Percentiles rank a stretch among this genome's conserved stretches.
These are phyloP conservation scores for Russula foetens DNA, from an alignment of 768 basidiomycete genomes.

Conservation along the genomic window DNA sequence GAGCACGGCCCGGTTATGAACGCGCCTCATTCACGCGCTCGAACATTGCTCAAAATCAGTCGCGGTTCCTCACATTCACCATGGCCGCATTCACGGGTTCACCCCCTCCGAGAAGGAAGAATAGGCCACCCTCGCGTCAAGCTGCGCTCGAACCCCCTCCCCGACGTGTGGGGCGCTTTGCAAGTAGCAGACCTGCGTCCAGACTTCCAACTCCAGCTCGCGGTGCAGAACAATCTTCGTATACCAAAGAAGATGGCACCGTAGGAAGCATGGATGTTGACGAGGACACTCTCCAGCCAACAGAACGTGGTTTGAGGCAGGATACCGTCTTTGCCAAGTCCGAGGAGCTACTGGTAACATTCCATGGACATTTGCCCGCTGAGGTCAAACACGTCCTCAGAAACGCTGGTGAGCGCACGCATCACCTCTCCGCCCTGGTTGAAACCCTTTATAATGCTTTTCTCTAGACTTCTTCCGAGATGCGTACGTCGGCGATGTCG, in stretches of 20 bases:
- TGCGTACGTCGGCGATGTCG: conserved; percentile 61
- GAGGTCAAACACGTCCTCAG: conserved; percentile 68
- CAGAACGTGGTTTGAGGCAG: conserved; percentile 30
- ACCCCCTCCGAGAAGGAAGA: conserved; percentile 19
- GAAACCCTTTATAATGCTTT: background rate
- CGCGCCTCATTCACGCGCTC: background rate
- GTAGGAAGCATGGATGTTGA: conserved; percentile 56
- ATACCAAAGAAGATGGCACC: conserved; percentile 37
- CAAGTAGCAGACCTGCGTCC: conserved; percentile 30
- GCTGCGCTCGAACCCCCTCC: conserved; percentile 24
- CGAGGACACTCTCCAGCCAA: conserved; percentile 35
- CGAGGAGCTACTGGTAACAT: conserved; percentile 55
- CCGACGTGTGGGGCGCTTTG: conserved; percentile 24
- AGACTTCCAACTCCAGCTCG: conserved; percentile 38
- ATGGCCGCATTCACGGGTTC: conserved; percentile 19
- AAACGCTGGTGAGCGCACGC: conserved; percentile 46
- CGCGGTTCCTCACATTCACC: background rate
- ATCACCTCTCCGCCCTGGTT: background rate
- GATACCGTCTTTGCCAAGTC: conserved; percentile 59
- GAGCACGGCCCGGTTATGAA: background rate
- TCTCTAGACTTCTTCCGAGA: conserved; percentile 59
- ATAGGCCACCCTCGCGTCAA: conserved; percentile 14
- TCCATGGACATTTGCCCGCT: conserved; percentile 62
- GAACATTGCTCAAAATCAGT: no score
- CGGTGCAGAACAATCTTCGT: conserved; percentile 26